A percentile compares a stretch with the other conserved stretches of the same genome.
phyloP scores from a whole-genome alignment of 768 basidiomycete species.

The Thelephora ganbajun region DNA sequence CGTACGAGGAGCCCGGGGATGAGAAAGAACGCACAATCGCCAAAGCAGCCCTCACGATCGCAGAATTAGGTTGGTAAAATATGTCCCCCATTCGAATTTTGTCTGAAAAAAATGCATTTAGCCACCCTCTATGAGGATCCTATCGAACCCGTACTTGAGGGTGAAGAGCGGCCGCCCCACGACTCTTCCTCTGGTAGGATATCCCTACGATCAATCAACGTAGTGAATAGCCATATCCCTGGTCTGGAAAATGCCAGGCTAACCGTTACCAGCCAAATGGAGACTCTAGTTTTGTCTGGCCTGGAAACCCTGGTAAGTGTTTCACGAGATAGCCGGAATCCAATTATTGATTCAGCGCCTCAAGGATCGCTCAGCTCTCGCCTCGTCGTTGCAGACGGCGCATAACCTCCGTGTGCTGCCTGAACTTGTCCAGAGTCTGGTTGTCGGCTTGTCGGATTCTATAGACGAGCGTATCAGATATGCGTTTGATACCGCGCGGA shows the following conservation, averaged over 20 bases:
- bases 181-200: slow-evolving; percentile 4
- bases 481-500: slow-evolving; percentile 77
- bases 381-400: slow-evolving; percentile 90
- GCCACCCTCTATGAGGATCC: background rate
- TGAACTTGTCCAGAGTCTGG: slow-evolving; percentile 62
- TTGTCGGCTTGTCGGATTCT: slow-evolving; percentile 68
- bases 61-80: slow-evolving; percentile 68
- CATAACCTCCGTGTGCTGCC: slow-evolving; percentile 84
- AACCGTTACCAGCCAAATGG: slow-evolving; percentile 76
- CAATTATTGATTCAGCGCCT: slow-evolving; percentile 1
- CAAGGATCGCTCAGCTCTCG: slow-evolving; percentile 82
- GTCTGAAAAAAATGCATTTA: background rate
- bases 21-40: slow-evolving; percentile 81
- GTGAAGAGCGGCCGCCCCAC: too few relatives aligned
- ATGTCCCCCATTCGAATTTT: background rate
- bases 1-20: slow-evolving; percentile 37
- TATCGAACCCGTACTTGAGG: background rate
- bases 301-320: slow-evolving; percentile 56
- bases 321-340: background rate
- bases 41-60: slow-evolving; percentile 88
- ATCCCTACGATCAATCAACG: slow-evolving; percentile 60
- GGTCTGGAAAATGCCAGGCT: slow-evolving; percentile 59
- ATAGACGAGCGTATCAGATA: slow-evolving; percentile 69
- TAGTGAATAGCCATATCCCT: slow-evolving; percentile 54
- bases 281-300: slow-evolving; percentile 75